Evolutionary conservation across 176 grass and related monocot species (phyloP).

Genomic region (Oryza meridionalis): DNA sequence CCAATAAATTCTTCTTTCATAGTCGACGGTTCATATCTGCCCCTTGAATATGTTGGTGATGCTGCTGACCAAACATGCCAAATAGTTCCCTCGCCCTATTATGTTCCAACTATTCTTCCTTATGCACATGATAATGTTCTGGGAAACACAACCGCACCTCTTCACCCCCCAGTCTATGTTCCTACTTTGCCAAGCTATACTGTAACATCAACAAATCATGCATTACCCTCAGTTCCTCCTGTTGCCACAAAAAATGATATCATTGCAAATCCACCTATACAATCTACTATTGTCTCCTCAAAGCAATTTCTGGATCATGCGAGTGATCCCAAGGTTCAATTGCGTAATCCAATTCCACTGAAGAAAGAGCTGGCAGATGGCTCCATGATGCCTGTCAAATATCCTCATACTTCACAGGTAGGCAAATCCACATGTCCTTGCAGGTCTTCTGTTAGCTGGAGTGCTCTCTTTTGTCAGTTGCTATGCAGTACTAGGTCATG

Average conservation of each 20-base stretch:
- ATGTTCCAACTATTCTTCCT: slow-evolving; percentile 63
- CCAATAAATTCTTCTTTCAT: slow-evolving; percentile 51
- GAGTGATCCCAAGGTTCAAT: slow-evolving; percentile 43
- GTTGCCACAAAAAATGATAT: slow-evolving; percentile 39
- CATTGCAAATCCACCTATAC: slow-evolving; percentile 39
- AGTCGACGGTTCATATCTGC: slow-evolving; percentile 48
- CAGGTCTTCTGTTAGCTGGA: not conserved
- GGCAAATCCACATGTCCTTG: not conserved
- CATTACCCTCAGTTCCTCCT: slow-evolving; percentile 37
- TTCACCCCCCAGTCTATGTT: slow-evolving; percentile 34
- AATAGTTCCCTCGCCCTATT: slow-evolving; percentile 52
- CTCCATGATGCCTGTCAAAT: slow-evolving; percentile 21
- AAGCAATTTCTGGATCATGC: slow-evolving; percentile 60
- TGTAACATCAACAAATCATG: slow-evolving; percentile 40
- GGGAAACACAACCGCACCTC: slow-evolving; percentile 23
- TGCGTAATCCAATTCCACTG: slow-evolving; percentile 42
- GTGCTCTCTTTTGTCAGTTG: not conserved
- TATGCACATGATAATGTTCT: slow-evolving; percentile 51
- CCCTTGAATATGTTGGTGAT: slow-evolving; percentile 57
- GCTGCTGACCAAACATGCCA: slow-evolving; percentile 56
- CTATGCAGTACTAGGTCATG: not conserved
- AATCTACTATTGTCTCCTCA: slow-evolving; percentile 48
- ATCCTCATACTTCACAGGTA: slow-evolving; percentile 62
- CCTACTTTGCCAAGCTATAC: slow-evolving; percentile 44
- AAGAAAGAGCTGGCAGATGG: slow-evolving; percentile 56